Conservation (phyloP, 306 rosid genomes). For the Inga leiocalycina region DNA sequence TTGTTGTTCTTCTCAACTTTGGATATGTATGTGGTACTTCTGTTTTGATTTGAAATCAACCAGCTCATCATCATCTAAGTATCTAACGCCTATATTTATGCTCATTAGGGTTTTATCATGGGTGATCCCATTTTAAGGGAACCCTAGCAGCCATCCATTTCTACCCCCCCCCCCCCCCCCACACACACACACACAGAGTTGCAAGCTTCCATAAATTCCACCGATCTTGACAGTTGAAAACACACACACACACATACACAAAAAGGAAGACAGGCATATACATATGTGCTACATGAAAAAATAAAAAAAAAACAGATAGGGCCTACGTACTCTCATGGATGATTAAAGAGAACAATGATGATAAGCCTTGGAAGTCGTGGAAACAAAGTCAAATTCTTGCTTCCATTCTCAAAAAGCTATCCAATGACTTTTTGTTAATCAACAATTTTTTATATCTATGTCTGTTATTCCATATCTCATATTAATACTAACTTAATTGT, state of each 20-base stretch:
- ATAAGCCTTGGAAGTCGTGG: conserved; percentile 16
- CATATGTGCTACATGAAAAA: not conserved
- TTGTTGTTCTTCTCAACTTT: no score
- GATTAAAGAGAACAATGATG: conserved; percentile 22
- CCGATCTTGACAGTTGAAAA: conserved; percentile 26
- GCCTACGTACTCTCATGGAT: conserved; percentile 30
- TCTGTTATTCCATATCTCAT: not conserved
- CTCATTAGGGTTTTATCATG: not conserved
- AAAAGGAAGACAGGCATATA: not conserved
- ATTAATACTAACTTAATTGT: no score
- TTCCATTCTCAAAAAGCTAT: conserved; percentile 14
- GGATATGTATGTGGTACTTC: no score
- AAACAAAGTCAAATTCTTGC: conserved; percentile 47
- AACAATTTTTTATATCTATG: no score
- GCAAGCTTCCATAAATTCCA: conserved; percentile 4
- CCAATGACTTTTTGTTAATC: not conserved
- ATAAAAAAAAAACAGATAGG: conserved; percentile 24
- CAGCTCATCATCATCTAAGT: conserved; percentile 43
- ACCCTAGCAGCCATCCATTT: not conserved
- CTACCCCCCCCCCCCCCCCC: no score
- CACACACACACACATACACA: not conserved
- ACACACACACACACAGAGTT: not conserved
- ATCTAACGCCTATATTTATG: not conserved
- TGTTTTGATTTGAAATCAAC: conserved; percentile 45
- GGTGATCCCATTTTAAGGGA: conserved; percentile 20